Percentiles rank a stretch among this genome's conserved stretches.
phyloP scores from a whole-genome alignment of 169 alveolate species.

The Plasmodium knowlesi region DNA sequence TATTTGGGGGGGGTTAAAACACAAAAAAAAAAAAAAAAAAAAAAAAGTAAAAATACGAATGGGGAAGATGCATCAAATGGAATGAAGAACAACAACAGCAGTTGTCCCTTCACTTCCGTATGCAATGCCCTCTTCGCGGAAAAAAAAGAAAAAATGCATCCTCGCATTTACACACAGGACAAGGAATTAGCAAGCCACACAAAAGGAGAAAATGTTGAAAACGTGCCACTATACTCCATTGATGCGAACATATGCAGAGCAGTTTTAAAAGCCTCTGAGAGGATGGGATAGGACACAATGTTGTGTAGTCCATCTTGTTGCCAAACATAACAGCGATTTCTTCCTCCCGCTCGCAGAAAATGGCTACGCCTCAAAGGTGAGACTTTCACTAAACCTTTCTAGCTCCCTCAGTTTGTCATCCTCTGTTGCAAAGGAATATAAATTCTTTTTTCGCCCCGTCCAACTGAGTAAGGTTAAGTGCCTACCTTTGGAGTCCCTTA shows the following conservation, averaged over 20 bases:
- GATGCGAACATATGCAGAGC: background rate
- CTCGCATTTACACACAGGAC: background rate
- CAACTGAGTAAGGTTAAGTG: slow-evolving; percentile 49
- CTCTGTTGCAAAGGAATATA: slow-evolving; percentile 43
- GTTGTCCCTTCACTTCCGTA: background rate
- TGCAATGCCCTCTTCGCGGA: background rate
- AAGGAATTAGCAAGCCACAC: background rate
- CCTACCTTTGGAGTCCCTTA: slow-evolving; percentile 62
- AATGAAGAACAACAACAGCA: background rate
- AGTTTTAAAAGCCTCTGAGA: background rate
- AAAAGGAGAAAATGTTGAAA: background rate
- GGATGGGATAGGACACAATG: background rate
- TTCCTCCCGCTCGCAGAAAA: background rate
- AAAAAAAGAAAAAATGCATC: background rate
- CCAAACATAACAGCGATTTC: background rate
- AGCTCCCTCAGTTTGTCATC: slow-evolving; percentile 55
- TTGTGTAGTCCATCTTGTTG: background rate
- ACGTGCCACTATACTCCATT: background rate
- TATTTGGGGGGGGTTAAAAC: background rate
- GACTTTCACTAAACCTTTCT: slow-evolving; percentile 41
- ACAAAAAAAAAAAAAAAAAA: background rate
- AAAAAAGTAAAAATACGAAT: background rate
- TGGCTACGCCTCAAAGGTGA: slow-evolving; percentile 24
- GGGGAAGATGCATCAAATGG: background rate
- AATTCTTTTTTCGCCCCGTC: slow-evolving; percentile 63